Base-by-base conservation (phyloP, 2,329 filamentous ascomycete species). In the Calonectria hongkongensis region DNA sequence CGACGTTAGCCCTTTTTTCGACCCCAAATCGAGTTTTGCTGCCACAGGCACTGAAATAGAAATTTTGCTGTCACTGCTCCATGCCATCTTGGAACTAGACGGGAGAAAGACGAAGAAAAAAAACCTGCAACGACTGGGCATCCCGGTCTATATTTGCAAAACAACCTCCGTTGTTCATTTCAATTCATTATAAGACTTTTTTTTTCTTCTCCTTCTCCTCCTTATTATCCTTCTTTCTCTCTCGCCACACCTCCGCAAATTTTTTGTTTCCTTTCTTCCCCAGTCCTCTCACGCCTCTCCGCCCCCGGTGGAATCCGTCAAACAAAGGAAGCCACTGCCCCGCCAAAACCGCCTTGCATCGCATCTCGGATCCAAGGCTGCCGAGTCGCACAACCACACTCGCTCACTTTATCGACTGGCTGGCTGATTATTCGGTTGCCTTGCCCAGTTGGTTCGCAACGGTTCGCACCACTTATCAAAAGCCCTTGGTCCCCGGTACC, bases 1-100 rank as follows among this genome's bases (percentile, higher is more conserved):
- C 62, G 28, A 56, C 68, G 60, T 70, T 70, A 58, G 68, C 54
- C 66, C 63, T 62, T 51, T 67, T 66, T 62, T 71, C 54, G 45
- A 71, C 69, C 60, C 36, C 68, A 62, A 62, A 62, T 51, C 36
- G 66, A 51, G 54, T 39, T 60, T 70, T 70, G n/a, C 33, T 66
- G 47, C n/a, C 39, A 64, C 47, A 27, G 25, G 43, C 30, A 43
- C 45, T 28, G 39, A 41, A 43, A 43, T 62, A 62, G 58, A 45
- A 60, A 62, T 12, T 45, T 62, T 12, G 58, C 39, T 43, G 27
- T n/a, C 58, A 30, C 15, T 62, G n/a, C 33, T n/a, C 43, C 16
- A 13, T 18, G 7, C 48, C 48, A 51, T 51, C 48, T 30, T 51
- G 27, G 48, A 51, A 25, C 39, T 28, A 50, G 33, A 48, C 13